A percentile compares a stretch with the other conserved stretches of the same genome.
phyloP scores from a whole-genome alignment of 768 basidiomycete species.

The Lentinula guzmanii region DNA sequence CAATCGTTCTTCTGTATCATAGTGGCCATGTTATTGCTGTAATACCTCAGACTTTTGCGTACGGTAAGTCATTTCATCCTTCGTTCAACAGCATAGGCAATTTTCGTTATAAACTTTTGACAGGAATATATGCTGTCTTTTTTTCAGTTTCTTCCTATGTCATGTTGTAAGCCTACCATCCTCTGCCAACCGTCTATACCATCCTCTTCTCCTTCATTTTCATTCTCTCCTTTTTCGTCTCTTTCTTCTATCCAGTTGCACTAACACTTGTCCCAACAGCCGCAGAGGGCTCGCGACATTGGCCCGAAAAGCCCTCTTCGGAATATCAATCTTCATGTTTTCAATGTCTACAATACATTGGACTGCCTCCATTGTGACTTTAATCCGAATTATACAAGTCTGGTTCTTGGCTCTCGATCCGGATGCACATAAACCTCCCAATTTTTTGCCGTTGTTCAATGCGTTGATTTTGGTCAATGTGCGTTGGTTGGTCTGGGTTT shows the following conservation, averaged over 20 bases:
- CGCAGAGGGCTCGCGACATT: background rate
- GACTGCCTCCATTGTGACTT: background rate
- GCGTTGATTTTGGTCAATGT: background rate
- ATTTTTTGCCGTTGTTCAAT: slow-evolving; percentile 3
- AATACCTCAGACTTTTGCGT: slow-evolving; percentile 1
- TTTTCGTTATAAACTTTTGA: background rate
- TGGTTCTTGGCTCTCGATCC: background rate
- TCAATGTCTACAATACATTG: background rate
- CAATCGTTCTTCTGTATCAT: background rate
- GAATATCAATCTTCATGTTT: slow-evolving; percentile 4
- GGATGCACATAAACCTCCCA: background rate
- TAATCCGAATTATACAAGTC: background rate
- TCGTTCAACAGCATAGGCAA: background rate
- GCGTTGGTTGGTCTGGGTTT: background rate
- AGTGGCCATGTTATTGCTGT: slow-evolving; percentile 3
- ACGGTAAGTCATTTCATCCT: background rate
- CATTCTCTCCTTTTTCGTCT: too few relatives aligned
- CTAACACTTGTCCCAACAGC: background rate
- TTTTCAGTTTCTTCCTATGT: background rate
- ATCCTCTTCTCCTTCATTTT: too few relatives aligned
- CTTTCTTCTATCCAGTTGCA: too few relatives aligned
- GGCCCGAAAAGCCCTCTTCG: background rate
- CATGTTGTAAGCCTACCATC: background rate
- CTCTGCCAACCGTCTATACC: background rate
- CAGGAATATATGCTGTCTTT: slow-evolving; percentile 4